Conservation (phyloP, 2,329 filamentous ascomycete genomes). For the Tetracladium maxilliforme region DNA sequence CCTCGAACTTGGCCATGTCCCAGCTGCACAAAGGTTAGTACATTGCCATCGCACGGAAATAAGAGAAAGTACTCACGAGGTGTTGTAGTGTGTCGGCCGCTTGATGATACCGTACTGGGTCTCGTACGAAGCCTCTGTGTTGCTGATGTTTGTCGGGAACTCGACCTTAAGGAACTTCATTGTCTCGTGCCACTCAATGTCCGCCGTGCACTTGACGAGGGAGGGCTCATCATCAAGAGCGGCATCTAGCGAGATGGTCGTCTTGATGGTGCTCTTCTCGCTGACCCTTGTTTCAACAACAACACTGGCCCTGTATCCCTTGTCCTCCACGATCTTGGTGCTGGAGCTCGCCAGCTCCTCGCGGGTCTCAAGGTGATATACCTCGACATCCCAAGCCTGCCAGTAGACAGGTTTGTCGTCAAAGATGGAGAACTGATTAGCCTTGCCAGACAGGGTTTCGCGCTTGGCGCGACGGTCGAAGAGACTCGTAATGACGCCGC, state of each 20-base stretch:
- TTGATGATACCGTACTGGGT: conserved; percentile 51
- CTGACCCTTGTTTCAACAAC: conserved; percentile 47
- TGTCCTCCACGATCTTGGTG: conserved; percentile 33
- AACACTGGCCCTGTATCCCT: conserved; percentile 39
- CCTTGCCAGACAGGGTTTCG: conserved; percentile 44
- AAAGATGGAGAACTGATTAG: conserved; percentile 50
- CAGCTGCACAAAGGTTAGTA: no score
- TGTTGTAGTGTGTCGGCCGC: conserved; percentile 58
- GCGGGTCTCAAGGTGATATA: conserved; percentile 49
- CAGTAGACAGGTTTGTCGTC: conserved; percentile 59
- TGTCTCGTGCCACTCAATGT: conserved; percentile 53
- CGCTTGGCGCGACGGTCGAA: conserved; percentile 40
- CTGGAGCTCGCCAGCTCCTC: conserved; percentile 36
- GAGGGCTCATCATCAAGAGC: conserved; percentile 26
- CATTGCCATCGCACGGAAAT: no score
- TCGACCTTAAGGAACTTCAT: conserved; percentile 63
- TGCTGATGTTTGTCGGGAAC: conserved; percentile 49
- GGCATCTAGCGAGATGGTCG: conserved; percentile 43
- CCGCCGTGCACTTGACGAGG: conserved; percentile 40
- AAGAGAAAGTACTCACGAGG: conserved; percentile 28
- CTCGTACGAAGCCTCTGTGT: conserved; percentile 53
- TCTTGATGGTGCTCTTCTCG: conserved; percentile 49
- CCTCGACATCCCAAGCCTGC: conserved; percentile 60
- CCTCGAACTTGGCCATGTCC: conserved; percentile 73
- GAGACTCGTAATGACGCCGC: conserved; percentile 46